Conservation (phyloP, 2,329 filamentous ascomycete genomes). For the Alternaria sp. region DNA sequence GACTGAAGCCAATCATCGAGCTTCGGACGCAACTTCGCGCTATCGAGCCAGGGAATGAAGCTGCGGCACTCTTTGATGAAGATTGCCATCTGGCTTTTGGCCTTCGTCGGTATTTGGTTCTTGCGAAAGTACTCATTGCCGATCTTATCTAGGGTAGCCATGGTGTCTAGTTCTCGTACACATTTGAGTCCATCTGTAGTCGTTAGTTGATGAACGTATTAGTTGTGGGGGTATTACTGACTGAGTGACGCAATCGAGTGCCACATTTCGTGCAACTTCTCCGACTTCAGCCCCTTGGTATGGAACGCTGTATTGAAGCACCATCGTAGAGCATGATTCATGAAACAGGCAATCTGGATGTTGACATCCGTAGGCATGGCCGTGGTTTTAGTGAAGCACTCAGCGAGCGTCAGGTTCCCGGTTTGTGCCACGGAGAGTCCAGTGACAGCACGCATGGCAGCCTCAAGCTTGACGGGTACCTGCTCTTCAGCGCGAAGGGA, state of each 20-base stretch:
- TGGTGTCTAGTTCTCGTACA: neutral
- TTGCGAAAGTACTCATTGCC: neutral
- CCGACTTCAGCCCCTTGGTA: too few species aligned
- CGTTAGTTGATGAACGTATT: neutral
- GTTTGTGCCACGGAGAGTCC: too few species aligned
- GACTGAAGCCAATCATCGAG: neutral
- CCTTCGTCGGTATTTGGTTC: neutral
- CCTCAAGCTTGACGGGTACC: too few species aligned
- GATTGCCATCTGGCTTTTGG: neutral
- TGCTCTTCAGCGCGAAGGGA: too few species aligned
- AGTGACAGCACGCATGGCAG: too few species aligned
- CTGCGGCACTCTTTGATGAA: neutral
- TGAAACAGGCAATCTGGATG: too few species aligned
- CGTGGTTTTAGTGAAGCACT: too few species aligned
- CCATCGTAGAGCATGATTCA: too few species aligned
- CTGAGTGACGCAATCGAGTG: neutral
- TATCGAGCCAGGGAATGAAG: neutral
- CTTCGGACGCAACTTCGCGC: neutral
- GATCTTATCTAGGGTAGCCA: neutral
- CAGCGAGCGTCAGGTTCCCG: too few species aligned
- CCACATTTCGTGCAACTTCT: neutral
- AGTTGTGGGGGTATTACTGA: neutral
- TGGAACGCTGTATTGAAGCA: too few species aligned
- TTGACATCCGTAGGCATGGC: too few species aligned
- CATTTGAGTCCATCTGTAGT: neutral